Evolutionary conservation across 1,284 basidiomycete species (phyloP).

Genomic region (Puccinia sorghi): DNA sequence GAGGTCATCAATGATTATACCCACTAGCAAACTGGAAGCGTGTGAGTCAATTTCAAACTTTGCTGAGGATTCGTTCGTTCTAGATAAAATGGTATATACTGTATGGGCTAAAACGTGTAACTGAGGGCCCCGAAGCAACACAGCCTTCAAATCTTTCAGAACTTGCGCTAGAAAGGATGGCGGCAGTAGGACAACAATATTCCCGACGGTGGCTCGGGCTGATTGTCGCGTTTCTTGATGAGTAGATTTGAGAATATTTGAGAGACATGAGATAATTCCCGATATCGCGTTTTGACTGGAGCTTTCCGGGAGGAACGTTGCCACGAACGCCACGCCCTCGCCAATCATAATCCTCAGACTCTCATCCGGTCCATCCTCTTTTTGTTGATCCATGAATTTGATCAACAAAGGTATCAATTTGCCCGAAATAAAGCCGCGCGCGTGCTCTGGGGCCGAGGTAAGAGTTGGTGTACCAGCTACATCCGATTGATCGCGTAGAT

Average conservation of each 20-base stretch:
- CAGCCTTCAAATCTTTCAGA: constrained; percentile 76
- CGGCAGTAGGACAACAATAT: constrained; percentile 75
- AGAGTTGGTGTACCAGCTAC: constrained; percentile 56
- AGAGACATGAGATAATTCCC: constrained; percentile 77
- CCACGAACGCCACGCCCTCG: constrained; percentile 82
- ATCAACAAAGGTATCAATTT: constrained; percentile 57
- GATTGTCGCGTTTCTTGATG: constrained; percentile 93
- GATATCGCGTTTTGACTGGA: constrained; percentile 72
- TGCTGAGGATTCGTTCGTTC: constrained; percentile 7
- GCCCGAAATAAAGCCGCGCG: constrained; percentile 73
- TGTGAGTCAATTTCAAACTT: constrained; percentile 69
- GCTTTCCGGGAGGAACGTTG: constrained; percentile 73
- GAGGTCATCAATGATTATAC: constrained; percentile 85
- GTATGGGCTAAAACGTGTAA: constrained; percentile 87
- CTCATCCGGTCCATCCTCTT: constrained; percentile 77
- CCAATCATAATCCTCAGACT: constrained; percentile 82
- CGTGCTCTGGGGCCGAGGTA: constrained; percentile 69
- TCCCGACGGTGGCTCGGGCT: constrained; percentile 78
- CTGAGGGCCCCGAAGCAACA: constrained; percentile 86
- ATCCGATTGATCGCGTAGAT: constrained; percentile 53
- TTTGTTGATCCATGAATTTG: constrained; percentile 61
- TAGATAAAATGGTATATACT: constrained; percentile 71
- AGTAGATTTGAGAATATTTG: constrained; percentile 84
- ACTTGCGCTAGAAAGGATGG: constrained; percentile 72
- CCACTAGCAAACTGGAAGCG: constrained; percentile 74